These are phyloP conservation scores for Tympanopsis confertula DNA, from an alignment of 2,329 filamentous ascomycete genomes.

Conservation along the genomic window DNA sequence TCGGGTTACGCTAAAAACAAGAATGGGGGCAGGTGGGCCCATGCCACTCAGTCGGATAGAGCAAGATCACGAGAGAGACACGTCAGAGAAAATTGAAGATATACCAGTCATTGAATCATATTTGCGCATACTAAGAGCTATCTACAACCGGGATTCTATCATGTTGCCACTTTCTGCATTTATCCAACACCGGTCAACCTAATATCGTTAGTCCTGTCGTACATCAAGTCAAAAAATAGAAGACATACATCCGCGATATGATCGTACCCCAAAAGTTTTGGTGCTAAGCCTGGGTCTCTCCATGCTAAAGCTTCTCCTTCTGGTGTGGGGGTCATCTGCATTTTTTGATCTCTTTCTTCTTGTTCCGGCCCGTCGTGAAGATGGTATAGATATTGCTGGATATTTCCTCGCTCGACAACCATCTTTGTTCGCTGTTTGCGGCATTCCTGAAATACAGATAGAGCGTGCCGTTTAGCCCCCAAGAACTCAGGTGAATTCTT, in stretches of 20 bases:
- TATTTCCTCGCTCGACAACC: constrained; percentile 34
- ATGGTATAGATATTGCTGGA: constrained; percentile 37
- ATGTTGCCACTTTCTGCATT: too few species aligned
- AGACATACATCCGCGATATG: constrained; percentile 17
- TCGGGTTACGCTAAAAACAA: too few species aligned
- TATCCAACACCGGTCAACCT: too few species aligned
- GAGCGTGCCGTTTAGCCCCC: constrained; percentile 12
- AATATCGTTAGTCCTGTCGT: too few species aligned
- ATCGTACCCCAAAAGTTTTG: constrained; percentile 22
- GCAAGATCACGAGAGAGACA: too few species aligned
- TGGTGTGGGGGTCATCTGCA: constrained; percentile 20
- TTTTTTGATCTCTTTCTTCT: constrained; percentile 27
- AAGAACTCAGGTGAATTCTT: not conserved
- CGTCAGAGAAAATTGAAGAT: too few species aligned
- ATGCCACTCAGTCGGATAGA: too few species aligned
- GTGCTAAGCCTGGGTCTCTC: constrained; percentile 22
- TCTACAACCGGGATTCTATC: too few species aligned
- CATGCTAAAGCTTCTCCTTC: constrained; percentile 24
- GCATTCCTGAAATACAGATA: constrained; percentile 30
- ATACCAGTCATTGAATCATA: too few species aligned
- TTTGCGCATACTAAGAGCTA: too few species aligned
- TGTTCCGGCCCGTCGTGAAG: constrained; percentile 36
- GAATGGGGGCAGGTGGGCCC: too few species aligned
- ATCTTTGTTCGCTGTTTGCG: constrained; percentile 34
- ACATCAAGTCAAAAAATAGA: too few species aligned